Conservation (phyloP, 495 filamentous ascomycete species). For the Oleoguttula mirabilis region DNA sequence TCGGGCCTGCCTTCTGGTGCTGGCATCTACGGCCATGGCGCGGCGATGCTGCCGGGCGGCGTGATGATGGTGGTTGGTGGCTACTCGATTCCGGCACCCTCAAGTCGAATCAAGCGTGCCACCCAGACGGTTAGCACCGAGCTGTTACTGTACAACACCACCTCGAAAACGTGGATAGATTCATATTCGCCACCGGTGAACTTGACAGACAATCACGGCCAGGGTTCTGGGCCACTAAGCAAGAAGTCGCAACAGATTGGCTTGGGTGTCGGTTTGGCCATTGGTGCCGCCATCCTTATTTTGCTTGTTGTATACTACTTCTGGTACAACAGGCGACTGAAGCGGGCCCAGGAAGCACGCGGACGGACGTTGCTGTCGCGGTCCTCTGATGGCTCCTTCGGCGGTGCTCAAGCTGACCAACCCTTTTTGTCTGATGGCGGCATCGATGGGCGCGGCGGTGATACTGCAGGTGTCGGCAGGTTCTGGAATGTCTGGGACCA, state of each 20-base stretch:
- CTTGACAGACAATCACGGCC: background rate
- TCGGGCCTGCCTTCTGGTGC: conserved; percentile 35
- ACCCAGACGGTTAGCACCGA: conserved; percentile 30
- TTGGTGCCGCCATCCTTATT: conserved; percentile 48
- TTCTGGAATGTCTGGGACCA: conserved; percentile 16
- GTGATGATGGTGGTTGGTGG: conserved; percentile 87
- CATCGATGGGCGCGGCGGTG: conserved; percentile 13
- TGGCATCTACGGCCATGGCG: conserved; percentile 78
- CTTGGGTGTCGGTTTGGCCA: conserved; percentile 61
- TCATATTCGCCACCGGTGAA: conserved; percentile 45
- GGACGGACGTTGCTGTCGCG: conserved; percentile 41
- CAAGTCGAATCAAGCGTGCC: conserved; percentile 26
- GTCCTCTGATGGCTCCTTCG: conserved; percentile 15
- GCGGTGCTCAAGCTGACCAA: background rate
- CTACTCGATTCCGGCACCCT: conserved; percentile 49
- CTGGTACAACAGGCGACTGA: conserved; percentile 46
- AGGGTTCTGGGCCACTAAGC: conserved; percentile 19
- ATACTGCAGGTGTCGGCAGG: conserved; percentile 9
- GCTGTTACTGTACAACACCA: conserved; percentile 65
- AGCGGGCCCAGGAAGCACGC: conserved; percentile 33
- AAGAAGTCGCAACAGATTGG: conserved; percentile 44
- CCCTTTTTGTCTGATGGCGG: conserved; percentile 3
- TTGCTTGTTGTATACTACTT: conserved; percentile 41
- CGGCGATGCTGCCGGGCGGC: conserved; percentile 67
- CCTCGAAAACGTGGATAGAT: conserved; percentile 56